A percentile compares a stretch with the other conserved stretches of the same genome.
Conservation (phyloP, 106 monocot species). For the Iris macrosiphon region DNA sequence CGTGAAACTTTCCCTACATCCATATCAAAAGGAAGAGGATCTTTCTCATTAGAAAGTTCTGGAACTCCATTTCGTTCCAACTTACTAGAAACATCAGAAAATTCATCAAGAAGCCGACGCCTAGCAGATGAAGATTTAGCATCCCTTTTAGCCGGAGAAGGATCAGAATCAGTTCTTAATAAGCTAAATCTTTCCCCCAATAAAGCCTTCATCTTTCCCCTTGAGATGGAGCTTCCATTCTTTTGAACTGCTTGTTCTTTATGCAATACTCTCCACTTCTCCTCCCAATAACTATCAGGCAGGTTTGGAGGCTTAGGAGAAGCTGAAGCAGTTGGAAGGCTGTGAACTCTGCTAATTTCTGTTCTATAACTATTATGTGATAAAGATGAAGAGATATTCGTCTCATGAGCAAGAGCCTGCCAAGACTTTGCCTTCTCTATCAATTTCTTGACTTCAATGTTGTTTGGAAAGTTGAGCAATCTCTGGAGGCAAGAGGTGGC, state of each 20-base stretch:
- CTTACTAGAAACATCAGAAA: conserved; percentile 15
- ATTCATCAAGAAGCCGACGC: conserved; percentile 33
- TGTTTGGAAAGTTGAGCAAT: conserved; percentile 67
- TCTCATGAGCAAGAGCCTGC: conserved; percentile 42
- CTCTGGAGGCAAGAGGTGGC: conserved; percentile 68
- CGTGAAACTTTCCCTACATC: conserved; percentile 15
- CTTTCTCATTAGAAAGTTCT: conserved; percentile 3
- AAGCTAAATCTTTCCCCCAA: conserved; percentile 22
- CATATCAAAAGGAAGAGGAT: conserved; percentile 1
- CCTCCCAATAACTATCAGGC: conserved; percentile 79
- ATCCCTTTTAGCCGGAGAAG: conserved; percentile 20
- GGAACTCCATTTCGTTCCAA: neutral
- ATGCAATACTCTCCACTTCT: conserved; percentile 70
- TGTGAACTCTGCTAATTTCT: conserved; percentile 11
- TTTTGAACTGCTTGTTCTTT: conserved; percentile 21
- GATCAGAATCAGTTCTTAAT: conserved; percentile 39
- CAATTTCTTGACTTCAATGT: conserved; percentile 39
- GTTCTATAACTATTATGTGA: conserved; percentile 1
- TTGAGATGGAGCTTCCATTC: conserved; percentile 9
- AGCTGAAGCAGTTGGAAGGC: conserved; percentile 22
- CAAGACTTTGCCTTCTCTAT: conserved; percentile 65
- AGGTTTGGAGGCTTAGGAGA: conserved; percentile 29
- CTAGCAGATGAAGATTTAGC: conserved; percentile 15
- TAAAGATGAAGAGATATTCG: conserved; percentile 19
- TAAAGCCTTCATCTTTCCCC: conserved; percentile 9